These are phyloP conservation scores for Fusarium phyllophilum DNA, from an alignment of 2,329 filamentous ascomycete species.

Conservation along the genomic window DNA sequence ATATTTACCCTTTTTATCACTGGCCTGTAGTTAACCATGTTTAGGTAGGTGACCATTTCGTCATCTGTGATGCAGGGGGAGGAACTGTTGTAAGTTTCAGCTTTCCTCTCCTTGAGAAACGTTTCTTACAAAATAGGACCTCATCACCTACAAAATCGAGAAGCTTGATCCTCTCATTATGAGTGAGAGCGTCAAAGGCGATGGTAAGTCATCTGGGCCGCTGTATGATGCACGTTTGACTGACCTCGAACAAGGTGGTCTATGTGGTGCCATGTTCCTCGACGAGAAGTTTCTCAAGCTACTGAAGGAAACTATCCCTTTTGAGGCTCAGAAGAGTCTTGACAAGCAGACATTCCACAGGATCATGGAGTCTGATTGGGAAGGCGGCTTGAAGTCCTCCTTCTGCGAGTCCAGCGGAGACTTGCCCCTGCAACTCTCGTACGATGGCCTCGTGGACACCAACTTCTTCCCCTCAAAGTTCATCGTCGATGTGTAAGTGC, in stretches of 20 bases:
- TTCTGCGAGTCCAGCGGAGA: slow-evolving; percentile 18
- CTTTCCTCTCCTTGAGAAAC: neutral
- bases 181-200: slow-evolving; percentile 51
- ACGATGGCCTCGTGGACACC: neutral
- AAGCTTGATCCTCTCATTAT: slow-evolving; percentile 44
- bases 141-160: slow-evolving; percentile 53
- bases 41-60: slow-evolving; percentile 41
- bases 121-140: slow-evolving; percentile 42
- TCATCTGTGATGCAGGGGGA: slow-evolving; percentile 53
- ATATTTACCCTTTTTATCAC: neutral
- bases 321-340: slow-evolving; percentile 15
- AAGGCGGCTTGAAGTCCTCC: slow-evolving; percentile 45
- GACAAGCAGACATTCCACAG: neutral
- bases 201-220: slow-evolving; percentile 40
- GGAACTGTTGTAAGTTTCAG: slow-evolving; percentile 48
- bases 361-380: slow-evolving; percentile 44
- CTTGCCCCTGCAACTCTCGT: slow-evolving; percentile 21
- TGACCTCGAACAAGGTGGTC: slow-evolving; percentile 42
- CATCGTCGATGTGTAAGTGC: slow-evolving; percentile 15
- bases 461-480: neutral
- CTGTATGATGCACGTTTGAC: neutral
- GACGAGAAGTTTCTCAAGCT: slow-evolving; percentile 50
- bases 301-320: slow-evolving; percentile 41
- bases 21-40: neutral
- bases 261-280: slow-evolving; percentile 56